Evolutionary conservation across 768 basidiomycete genomes (phyloP).

Genomic region (Mycena rebaudengoi): DNA sequence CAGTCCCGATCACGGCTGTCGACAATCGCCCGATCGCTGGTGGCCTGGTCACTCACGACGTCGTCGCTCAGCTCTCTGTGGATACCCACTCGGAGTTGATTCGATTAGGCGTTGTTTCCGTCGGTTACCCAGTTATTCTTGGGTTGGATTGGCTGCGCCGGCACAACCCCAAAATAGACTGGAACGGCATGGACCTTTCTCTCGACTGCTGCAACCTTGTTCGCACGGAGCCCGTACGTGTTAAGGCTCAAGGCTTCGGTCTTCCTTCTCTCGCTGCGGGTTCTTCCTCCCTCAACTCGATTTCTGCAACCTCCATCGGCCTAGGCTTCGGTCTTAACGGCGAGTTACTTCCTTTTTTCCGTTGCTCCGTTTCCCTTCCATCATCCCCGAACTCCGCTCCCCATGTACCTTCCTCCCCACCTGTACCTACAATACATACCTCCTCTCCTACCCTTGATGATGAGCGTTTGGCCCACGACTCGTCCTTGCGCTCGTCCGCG

Average conservation of each 20-base stretch:
- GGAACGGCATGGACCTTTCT: too few relatives aligned
- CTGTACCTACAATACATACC: conserved; percentile 7
- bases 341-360: conserved; percentile 15
- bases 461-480: conserved; percentile 21
- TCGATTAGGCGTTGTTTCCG: conserved; percentile 34
- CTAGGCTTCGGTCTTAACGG: conserved; percentile 13
- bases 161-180: conserved; percentile 19
- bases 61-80: conserved; percentile 30
- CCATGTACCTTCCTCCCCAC: conserved; percentile 3
- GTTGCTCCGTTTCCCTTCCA: conserved; percentile 1
- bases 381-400: background rate
- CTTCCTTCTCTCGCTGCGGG: background rate
- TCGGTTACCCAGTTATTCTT: conserved; percentile 35
- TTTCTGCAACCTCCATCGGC: conserved; percentile 7
- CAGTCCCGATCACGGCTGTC: conserved; percentile 36
- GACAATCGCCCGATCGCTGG: conserved; percentile 40
- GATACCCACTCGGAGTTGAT: conserved; percentile 32
- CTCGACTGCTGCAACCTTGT: conserved; percentile 31
- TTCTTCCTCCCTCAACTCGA: conserved; percentile 20
- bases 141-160: conserved; percentile 26
- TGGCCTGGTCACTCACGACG: conserved; percentile 44
- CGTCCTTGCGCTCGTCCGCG: conserved; percentile 4
- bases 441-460: background rate
- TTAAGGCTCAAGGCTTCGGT: conserved; percentile 7
- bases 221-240: conserved; percentile 1